Evolutionary conservation across 805 yeast species (phyloP), one percentile per base, ranked within the genome.

Genomic region (Priceomyces haplophilus): DNA sequence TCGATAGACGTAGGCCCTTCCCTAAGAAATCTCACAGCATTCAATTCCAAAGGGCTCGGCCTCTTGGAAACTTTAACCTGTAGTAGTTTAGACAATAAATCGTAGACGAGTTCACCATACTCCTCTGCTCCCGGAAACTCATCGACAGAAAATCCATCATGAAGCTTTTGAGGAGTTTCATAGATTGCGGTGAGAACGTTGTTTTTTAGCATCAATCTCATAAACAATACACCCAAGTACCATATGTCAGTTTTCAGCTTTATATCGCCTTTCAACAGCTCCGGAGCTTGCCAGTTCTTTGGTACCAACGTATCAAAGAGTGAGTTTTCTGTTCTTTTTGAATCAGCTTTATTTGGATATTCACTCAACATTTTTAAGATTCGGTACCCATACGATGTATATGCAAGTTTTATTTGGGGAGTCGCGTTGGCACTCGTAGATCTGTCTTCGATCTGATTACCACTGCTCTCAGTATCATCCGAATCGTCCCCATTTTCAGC

Each of bases 191-290:
- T 68, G 3, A 87, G 70, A 58, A 83, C 67, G 48, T 85, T 80
- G 13, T 82, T 72, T 30, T 61, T 62, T 8, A 67, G 43, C 72
- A 70, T 68, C 3, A 70, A 53, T 20, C 67, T 51, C 44, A 64
- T 44, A 50, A 91, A 83, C 5, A 85, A 60, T 0, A 87, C 87
- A 6, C 97, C 99, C 31, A 89, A 64, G 55, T 86, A 86, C 98
- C 98, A 93, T 7, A 93, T 84, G 66, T 93, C 99, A 0, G 97
- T 82, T 59, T 88, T 86, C 29, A 89, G 69, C 44, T 83, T 83
- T 7, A 36, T 36, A 24, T 15, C 20, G 15, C 27, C 30, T 11
- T 85, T 83, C 43, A 73, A 27, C 6, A 82, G 49, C 58, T 90
- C 97, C 0, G 98, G 97, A 0, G 97, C 95, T 10, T 61, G 65